Evolutionary conservation across 2,329 filamentous ascomycete species (phyloP).

Genomic region (Rugonectria rugulosa): DNA sequence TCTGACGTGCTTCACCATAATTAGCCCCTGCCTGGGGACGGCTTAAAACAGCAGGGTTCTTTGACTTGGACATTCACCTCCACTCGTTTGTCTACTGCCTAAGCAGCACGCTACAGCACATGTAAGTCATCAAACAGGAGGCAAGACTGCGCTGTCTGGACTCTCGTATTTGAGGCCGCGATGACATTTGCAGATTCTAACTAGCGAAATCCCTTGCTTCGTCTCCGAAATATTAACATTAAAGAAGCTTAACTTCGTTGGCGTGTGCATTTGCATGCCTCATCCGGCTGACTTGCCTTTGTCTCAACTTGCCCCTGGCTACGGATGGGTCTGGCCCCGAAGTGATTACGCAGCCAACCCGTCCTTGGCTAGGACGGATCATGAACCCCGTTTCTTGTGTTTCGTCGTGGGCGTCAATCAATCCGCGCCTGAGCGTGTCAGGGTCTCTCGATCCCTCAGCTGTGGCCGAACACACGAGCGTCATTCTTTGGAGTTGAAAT

Average conservation of each 20-base stretch:
- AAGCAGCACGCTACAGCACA: too few relatives aligned
- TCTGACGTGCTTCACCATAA: constrained; percentile 6
- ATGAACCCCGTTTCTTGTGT: not conserved
- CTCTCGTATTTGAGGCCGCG: constrained; percentile 4
- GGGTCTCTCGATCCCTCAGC: not conserved
- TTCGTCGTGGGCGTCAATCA: too few relatives aligned
- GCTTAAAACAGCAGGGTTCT: too few relatives aligned
- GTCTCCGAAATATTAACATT: constrained; percentile 13
- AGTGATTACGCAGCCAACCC: constrained; percentile 33
- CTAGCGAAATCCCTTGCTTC: not conserved
- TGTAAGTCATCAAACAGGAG: not conserved
- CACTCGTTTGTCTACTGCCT: not conserved
- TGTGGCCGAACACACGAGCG: not conserved
- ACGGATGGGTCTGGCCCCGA: constrained; percentile 26
- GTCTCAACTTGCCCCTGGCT: constrained; percentile 31
- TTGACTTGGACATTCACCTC: too few relatives aligned
- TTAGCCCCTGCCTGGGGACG: not conserved
- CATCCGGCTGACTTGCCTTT: constrained; percentile 11
- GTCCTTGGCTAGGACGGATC: constrained; percentile 17
- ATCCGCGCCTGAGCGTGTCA: not conserved
- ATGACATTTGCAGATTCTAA: constrained; percentile 12
- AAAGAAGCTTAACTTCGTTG: constrained; percentile 41
- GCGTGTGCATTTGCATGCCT: constrained; percentile 32
- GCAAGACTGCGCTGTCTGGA: not conserved
- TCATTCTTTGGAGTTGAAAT: too few relatives aligned